These are phyloP conservation scores for Lentinula aciculospora DNA, from an alignment of 768 basidiomycete species.

Conservation along the genomic window DNA sequence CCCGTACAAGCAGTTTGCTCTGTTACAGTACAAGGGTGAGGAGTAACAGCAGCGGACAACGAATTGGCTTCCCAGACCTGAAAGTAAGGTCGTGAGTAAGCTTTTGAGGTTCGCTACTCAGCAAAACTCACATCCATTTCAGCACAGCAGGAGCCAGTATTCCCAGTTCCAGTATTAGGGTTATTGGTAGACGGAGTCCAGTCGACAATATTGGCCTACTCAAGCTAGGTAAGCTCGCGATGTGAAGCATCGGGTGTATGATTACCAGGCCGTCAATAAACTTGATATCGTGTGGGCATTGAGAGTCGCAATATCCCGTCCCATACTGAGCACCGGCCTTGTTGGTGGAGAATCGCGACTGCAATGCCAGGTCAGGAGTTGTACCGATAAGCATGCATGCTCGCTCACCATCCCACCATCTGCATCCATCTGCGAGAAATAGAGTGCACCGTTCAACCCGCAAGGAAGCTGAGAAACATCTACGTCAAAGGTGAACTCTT, in stretches of 20 bases:
- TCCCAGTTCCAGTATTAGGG: slow-evolving; percentile 32
- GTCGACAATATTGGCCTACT: slow-evolving; percentile 34
- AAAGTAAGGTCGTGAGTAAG: neutral
- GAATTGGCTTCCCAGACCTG: slow-evolving; percentile 33
- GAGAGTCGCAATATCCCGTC: slow-evolving; percentile 63
- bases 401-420: slow-evolving; percentile 41
- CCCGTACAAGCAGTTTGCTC: slow-evolving; percentile 31
- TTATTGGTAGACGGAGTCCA: slow-evolving; percentile 18
- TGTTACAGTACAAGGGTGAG: slow-evolving; percentile 32
- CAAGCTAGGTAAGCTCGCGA: too few species aligned
- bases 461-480: slow-evolving; percentile 42
- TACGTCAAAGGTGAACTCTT: slow-evolving; percentile 45
- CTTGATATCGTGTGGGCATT: slow-evolving; percentile 58
- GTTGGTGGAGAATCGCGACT: slow-evolving; percentile 38
- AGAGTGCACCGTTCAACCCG: slow-evolving; percentile 43
- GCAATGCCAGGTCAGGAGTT: neutral
- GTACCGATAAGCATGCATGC: neutral
- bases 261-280: slow-evolving; percentile 54
- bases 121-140: slow-evolving; percentile 26
- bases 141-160: slow-evolving; percentile 30
- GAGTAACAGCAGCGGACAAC: slow-evolving; percentile 32
- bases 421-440: slow-evolving; percentile 40
- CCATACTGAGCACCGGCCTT: slow-evolving; percentile 52
- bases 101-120: neutral
- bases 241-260: neutral